These are phyloP conservation scores for Rauvolfia tetraphylla DNA, from an alignment of 257 asterid species.

Conservation along the genomic window DNA sequence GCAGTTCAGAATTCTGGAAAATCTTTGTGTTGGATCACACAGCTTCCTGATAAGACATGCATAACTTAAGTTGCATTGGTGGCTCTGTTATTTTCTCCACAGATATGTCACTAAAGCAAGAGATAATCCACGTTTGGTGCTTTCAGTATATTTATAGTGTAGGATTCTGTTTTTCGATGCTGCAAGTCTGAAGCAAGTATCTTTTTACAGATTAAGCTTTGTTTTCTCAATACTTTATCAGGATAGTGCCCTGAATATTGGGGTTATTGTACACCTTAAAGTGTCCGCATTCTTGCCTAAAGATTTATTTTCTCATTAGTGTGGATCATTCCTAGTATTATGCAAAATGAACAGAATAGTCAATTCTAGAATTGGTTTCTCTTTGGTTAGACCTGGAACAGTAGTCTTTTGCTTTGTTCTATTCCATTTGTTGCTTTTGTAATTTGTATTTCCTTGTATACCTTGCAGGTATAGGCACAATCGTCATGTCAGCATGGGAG, in stretches of 20 bases:
- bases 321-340: background rate
- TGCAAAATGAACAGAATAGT: background rate
- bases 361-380: background rate
- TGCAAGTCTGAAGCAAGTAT: background rate
- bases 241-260: background rate
- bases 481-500: slow-evolving; percentile 99
- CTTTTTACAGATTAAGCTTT: background rate
- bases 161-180: background rate
- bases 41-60: background rate
- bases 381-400: background rate
- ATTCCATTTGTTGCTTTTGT: background rate
- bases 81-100: background rate
- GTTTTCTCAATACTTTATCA: background rate
- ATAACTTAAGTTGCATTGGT: background rate
- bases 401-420: background rate
- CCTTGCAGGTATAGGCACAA: slow-evolving; percentile 70
- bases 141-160: background rate
- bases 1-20: background rate
- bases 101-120: background rate
- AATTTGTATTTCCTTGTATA: slow-evolving; percentile 1
- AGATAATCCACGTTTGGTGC: background rate
- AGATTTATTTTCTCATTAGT: background rate
- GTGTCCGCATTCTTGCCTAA: background rate
- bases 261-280: background rate
- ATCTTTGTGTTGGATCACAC: background rate